Percentiles rank a stretch among this genome's conserved stretches.
Conservation (phyloP, 108 stramenopile species). For the Cyclotella choctawhatcheeana region DNA sequence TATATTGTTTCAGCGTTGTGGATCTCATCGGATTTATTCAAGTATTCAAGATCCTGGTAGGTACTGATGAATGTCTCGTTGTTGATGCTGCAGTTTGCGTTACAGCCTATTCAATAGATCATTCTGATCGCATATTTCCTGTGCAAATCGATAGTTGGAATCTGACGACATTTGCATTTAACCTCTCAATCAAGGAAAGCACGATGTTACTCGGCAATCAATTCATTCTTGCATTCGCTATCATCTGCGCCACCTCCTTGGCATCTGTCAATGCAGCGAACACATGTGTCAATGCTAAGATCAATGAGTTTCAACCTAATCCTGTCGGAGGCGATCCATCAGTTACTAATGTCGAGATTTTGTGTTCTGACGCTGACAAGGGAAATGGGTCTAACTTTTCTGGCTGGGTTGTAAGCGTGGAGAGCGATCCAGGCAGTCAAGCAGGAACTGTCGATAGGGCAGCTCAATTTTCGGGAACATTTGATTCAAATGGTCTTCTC, state of each 20-base stretch:
- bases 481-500: conserved; percentile 9
- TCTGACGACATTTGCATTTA: too few species aligned
- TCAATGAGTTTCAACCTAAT: conserved; percentile 14
- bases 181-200: too few species aligned
- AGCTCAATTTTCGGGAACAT: background rate
- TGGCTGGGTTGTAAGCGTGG: conserved; percentile 9
- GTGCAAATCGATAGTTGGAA: too few species aligned
- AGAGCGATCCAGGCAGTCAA: background rate
- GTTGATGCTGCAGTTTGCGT: too few species aligned
- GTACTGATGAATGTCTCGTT: too few species aligned
- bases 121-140: too few species aligned
- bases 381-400: background rate
- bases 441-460: conserved; percentile 4
- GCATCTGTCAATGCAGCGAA: background rate
- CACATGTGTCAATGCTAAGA: background rate
- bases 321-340: background rate
- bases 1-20: too few species aligned
- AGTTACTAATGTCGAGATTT: background rate
- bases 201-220: background rate
- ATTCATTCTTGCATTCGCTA: too few species aligned
- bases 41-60: too few species aligned
- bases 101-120: too few species aligned
- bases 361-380: conserved; percentile 5
- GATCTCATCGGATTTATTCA: too few species aligned
- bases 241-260: background rate